A percentile compares a stretch with the other conserved stretches of the same genome.
phyloP scores from a whole-genome alignment of 1,139 yeast genomes.

The Yamadazyma sp. region DNA sequence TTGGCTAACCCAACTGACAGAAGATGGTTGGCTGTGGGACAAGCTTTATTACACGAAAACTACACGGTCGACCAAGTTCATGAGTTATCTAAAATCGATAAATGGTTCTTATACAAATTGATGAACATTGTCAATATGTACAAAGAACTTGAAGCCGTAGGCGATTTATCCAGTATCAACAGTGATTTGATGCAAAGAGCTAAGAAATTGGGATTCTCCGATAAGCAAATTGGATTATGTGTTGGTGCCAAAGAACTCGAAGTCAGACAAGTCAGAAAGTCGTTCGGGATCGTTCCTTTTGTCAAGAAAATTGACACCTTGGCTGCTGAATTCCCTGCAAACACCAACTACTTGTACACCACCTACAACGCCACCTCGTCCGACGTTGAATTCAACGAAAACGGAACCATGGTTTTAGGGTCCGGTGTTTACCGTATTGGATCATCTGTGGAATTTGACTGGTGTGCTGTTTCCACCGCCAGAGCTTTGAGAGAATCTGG shows the following conservation, averaged over 20 bases:
- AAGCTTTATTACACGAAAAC: slow-evolving; percentile 86
- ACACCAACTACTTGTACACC: slow-evolving; percentile 92
- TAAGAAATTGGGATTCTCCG: slow-evolving; percentile 93
- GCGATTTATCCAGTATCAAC: slow-evolving; percentile 57
- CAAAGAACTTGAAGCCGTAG: slow-evolving; percentile 68
- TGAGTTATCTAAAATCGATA: slow-evolving; percentile 87
- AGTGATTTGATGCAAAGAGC: slow-evolving; percentile 74
- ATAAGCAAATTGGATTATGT: slow-evolving; percentile 82
- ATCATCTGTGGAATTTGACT: slow-evolving; percentile 96
- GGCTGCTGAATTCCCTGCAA: slow-evolving; percentile 99
- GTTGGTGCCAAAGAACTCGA: slow-evolving; percentile 71
- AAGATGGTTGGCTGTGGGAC: slow-evolving; percentile 98
- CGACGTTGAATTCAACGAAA: slow-evolving; percentile 82
- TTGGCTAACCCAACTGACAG: slow-evolving; percentile 93
- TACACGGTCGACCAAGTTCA: slow-evolving; percentile 91
- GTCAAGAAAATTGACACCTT: slow-evolving; percentile 96
- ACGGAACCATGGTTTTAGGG: slow-evolving; percentile 93
- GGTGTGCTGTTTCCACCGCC: slow-evolving; percentile 99
- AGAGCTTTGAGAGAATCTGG: slow-evolving; percentile 89
- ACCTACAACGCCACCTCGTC: slow-evolving; percentile 90
- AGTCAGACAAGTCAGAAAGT: slow-evolving; percentile 77
- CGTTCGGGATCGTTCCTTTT: slow-evolving; percentile 80
- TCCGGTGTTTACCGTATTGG: slow-evolving; percentile 99
- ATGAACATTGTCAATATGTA: slow-evolving; percentile 90
- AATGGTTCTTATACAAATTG: slow-evolving; percentile 92